phyloP scores from a whole-genome alignment of 345 rosid genomes.

The Boechera divaricarpa region DNA sequence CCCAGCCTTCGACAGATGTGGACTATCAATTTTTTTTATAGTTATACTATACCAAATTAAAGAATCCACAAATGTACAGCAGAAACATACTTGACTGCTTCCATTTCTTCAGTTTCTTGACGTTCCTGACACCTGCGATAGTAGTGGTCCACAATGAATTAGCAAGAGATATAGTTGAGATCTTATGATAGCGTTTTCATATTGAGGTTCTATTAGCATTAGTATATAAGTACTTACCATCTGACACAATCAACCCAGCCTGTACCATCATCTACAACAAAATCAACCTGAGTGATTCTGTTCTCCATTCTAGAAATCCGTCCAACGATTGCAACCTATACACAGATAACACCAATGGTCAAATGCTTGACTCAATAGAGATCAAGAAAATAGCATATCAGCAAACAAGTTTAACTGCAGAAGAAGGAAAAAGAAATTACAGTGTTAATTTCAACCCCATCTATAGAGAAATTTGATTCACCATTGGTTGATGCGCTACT shows the following conservation, averaged over 20 bases:
- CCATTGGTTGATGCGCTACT: constrained; percentile 53
- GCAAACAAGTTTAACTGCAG: neutral
- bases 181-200: constrained; percentile 2
- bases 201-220: neutral
- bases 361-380: neutral
- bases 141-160: constrained; percentile 19
- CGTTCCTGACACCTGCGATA: constrained; percentile 78
- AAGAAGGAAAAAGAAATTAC: constrained; percentile 43
- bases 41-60: constrained; percentile 2
- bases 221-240: constrained; percentile 62
- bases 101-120: constrained; percentile 76
- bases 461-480: constrained; percentile 57
- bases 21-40: neutral
- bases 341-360: constrained; percentile 18
- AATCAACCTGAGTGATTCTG: constrained; percentile 69
- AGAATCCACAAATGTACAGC: neutral
- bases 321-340: constrained; percentile 71
- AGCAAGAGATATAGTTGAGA: constrained; percentile 9
- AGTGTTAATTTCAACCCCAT: constrained; percentile 66
- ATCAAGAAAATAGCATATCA: neutral
- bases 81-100: constrained; percentile 62
- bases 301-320: constrained; percentile 72
- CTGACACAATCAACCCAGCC: constrained; percentile 81
- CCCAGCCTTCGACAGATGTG: constrained; percentile 61
- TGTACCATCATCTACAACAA: constrained; percentile 83